A percentile compares a stretch with the other conserved stretches of the same genome.
These are phyloP conservation scores for Neopestalotiopsis sp. DNA, from an alignment of 2,329 filamentous ascomycete species.

Conservation along the genomic window DNA sequence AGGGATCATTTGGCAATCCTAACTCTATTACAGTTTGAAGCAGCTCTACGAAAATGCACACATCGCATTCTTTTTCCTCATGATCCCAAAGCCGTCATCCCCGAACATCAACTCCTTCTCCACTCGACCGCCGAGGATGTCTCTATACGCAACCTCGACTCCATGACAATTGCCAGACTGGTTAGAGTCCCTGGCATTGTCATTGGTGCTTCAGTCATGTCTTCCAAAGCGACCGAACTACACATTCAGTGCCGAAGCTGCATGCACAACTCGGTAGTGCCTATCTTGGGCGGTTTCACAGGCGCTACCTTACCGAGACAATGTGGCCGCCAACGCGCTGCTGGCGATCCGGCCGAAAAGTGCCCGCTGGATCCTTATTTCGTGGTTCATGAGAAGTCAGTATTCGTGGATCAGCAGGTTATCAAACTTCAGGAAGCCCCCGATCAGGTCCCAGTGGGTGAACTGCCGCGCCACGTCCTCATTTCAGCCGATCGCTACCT, in stretches of 20 bases:
- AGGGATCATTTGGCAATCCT: not conserved
- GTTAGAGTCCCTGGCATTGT: constrained; percentile 97
- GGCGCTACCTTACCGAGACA: constrained; percentile 83
- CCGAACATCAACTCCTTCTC: constrained; percentile 91
- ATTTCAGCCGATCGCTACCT: constrained; percentile 96
- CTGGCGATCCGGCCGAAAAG: constrained; percentile 71
- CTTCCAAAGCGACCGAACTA: constrained; percentile 89
- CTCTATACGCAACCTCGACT: constrained; percentile 92
- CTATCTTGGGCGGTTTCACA: constrained; percentile 84
- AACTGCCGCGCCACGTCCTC: constrained; percentile 91
- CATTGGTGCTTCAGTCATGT: constrained; percentile 95
- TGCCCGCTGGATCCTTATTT: constrained; percentile 97
- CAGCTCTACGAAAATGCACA: constrained; percentile 87
- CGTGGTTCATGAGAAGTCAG: constrained; percentile 90
- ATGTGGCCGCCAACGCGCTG: constrained; percentile 69
- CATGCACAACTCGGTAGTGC: constrained; percentile 71
- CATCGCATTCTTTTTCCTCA: constrained; percentile 91
- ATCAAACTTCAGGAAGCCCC: constrained; percentile 98
- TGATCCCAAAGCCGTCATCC: constrained; percentile 70
- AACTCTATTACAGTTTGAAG: constrained; percentile 73
- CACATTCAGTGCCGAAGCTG: constrained; percentile 90
- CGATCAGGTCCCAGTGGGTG: constrained; percentile 95
- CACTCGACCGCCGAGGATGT: constrained; percentile 91
- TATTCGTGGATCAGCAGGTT: constrained; percentile 97
- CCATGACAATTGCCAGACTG: constrained; percentile 90